A percentile compares a stretch with the other conserved stretches of the same genome.
Conservation (phyloP, 2,329 filamentous ascomycete genomes). For the Fusarium lateritium region DNA sequence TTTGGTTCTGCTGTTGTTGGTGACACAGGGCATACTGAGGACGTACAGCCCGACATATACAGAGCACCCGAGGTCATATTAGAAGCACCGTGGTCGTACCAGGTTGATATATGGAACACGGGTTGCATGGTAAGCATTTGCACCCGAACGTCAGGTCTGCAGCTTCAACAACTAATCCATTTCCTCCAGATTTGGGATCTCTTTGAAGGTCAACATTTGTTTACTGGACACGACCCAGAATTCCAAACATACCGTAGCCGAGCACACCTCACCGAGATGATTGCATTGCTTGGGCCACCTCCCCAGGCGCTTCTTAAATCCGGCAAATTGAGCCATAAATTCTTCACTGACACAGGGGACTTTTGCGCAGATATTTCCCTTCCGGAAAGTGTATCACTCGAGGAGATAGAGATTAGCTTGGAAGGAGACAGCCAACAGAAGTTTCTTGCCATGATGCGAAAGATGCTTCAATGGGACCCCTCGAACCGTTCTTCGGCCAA, state of each 20-base stretch:
- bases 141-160: not conserved
- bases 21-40: conserved; percentile 51
- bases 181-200: conserved; percentile 62
- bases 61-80: conserved; percentile 64
- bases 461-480: conserved; percentile 58
- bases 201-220: conserved; percentile 62
- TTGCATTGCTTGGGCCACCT: conserved; percentile 61
- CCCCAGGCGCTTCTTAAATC: conserved; percentile 54
- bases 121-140: conserved; percentile 63
- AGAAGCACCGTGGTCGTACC: conserved; percentile 60
- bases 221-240: conserved; percentile 58
- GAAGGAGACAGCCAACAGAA: conserved; percentile 49
- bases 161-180: not conserved
- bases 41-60: conserved; percentile 60
- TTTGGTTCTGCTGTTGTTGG: conserved; percentile 62
- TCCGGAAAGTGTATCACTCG: conserved; percentile 48
- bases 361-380: conserved; percentile 46
- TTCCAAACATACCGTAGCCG: conserved; percentile 57
- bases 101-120: conserved; percentile 67
- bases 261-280: conserved; percentile 65
- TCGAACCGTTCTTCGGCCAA: conserved; percentile 50
- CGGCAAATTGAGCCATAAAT: conserved; percentile 53
- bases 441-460: conserved; percentile 56
- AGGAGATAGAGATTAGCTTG: conserved; percentile 56
- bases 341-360: conserved; percentile 55